These are phyloP conservation scores for Daldinia grandis DNA, from an alignment of 495 filamentous ascomycete genomes.

Conservation along the genomic window DNA sequence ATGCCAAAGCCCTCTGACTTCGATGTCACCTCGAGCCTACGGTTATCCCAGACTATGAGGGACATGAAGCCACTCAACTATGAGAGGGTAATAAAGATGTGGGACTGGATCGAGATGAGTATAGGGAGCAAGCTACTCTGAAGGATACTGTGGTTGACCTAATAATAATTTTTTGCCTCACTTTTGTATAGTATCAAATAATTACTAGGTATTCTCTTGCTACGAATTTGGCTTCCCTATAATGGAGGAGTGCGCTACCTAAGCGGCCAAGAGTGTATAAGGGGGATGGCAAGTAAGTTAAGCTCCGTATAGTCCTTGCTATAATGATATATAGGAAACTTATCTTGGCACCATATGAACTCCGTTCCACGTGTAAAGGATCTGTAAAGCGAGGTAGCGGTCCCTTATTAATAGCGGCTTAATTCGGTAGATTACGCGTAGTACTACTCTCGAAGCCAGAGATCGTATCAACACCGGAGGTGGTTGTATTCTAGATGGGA, in stretches of 20 bases:
- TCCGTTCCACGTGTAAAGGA: not conserved
- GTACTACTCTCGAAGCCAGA: no score
- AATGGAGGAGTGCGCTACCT: no score
- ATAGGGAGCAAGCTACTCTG: not conserved
- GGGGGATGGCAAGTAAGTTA: no score
- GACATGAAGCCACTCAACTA: slow-evolving; percentile 50
- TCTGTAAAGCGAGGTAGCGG: not conserved
- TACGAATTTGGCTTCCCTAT: no score
- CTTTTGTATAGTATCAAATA: not conserved
- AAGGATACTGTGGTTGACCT: not conserved
- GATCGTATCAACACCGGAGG: not conserved
- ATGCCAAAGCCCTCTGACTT: not conserved
- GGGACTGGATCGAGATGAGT: slow-evolving; percentile 53
- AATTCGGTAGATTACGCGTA: not conserved
- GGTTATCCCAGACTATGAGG: slow-evolving; percentile 45
- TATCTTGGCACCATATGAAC: no score
- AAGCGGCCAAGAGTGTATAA: no score
- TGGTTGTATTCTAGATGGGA: slow-evolving; percentile 9
- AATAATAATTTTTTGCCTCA: not conserved
- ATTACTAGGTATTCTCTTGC: no score
- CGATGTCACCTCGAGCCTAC: slow-evolving; percentile 44
- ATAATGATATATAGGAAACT: no score
- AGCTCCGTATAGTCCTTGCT: no score
- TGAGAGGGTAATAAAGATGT: slow-evolving; percentile 53
- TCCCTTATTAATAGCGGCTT: not conserved